Percentiles rank a stretch among this genome's conserved stretches.
Evolutionary conservation across 1,284 basidiomycete genomes (phyloP).

Genomic region (Puccinia brachypodii): DNA sequence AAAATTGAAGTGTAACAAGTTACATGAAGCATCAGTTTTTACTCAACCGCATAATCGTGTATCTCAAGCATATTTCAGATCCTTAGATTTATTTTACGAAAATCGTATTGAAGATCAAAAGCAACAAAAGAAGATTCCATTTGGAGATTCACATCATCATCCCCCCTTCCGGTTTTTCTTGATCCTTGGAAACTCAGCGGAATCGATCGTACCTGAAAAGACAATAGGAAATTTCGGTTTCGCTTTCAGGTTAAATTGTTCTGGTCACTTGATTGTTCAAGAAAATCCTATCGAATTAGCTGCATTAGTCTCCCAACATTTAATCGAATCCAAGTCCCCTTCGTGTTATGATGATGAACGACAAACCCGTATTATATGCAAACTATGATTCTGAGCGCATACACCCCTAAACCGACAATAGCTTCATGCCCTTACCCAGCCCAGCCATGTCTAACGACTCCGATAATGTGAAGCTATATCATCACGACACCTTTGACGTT

Average conservation of each 20-base stretch:
- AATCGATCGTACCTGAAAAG: constrained; percentile 40
- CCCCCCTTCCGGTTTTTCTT: neutral
- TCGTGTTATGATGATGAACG: neutral
- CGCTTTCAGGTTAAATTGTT: neutral
- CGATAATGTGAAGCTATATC: too few relatives aligned
- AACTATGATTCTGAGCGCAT: neutral
- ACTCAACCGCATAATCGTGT: constrained; percentile 50
- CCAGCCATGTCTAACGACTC: too few relatives aligned
- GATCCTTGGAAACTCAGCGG: constrained; percentile 48
- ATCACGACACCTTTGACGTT: too few relatives aligned
- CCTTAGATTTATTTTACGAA: constrained; percentile 48
- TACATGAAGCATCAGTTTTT: constrained; percentile 54
- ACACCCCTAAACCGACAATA: too few relatives aligned
- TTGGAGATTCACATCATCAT: neutral
- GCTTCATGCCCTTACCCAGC: too few relatives aligned
- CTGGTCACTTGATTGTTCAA: constrained; percentile 54
- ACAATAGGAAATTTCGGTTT: neutral
- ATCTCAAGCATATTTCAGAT: constrained; percentile 33
- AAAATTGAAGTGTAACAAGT: constrained; percentile 53
- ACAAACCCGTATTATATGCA: neutral
- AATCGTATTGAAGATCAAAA: neutral
- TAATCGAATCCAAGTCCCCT: neutral
- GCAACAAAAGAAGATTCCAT: neutral
- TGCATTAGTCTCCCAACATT: neutral
- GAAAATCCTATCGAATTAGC: constrained; percentile 51